These are phyloP conservation scores for Collybia mongolica DNA, from an alignment of 768 basidiomycete genomes.

Conservation along the genomic window DNA sequence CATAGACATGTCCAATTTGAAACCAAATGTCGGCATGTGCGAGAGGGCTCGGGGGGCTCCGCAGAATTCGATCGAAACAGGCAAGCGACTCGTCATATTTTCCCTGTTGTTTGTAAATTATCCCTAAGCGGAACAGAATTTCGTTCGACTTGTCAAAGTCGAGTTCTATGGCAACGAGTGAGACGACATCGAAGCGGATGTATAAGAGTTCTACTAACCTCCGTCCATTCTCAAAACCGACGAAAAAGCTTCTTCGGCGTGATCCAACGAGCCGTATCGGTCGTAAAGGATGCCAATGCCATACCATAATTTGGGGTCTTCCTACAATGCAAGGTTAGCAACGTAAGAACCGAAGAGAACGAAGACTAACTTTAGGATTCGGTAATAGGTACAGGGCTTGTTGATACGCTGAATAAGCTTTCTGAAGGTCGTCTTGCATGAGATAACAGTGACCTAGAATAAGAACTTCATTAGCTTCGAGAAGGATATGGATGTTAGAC, in stretches of 20 bases:
- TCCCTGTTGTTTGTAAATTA: conserved; percentile 98
- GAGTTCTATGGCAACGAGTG: conserved; percentile 39
- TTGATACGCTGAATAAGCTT: conserved; percentile 98
- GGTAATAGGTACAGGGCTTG: conserved; percentile 95
- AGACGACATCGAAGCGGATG: conserved; percentile 14
- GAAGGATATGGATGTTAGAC: conserved; percentile 13
- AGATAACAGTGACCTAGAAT: conserved; percentile 89
- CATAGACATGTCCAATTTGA: conserved; percentile 98
- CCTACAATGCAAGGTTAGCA: conserved; percentile 32
- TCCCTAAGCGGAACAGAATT: conserved; percentile 95
- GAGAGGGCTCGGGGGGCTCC: conserved; percentile 92
- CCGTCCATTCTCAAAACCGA: conserved; percentile 97
- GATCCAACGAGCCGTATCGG: conserved; percentile 96
- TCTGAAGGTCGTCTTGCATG: conserved; percentile 99
- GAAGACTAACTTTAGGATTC: conserved; percentile 76
- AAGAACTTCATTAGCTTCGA: conserved; percentile 15
- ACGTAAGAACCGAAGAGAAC: conserved; percentile 9
- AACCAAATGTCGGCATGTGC: conserved; percentile 99
- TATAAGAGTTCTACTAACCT: conserved; percentile 56
- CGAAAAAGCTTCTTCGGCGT: conserved; percentile 97
- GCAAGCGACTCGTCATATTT: conserved; percentile 86
- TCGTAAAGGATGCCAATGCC: conserved; percentile 99
- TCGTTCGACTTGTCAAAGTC: conserved; percentile 99
- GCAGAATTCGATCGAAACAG: conserved; percentile 96
- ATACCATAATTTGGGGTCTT: conserved; percentile 99